Base-by-base conservation (phyloP, 345 rosid species). In the Chamaenerion angustifolium region DNA sequence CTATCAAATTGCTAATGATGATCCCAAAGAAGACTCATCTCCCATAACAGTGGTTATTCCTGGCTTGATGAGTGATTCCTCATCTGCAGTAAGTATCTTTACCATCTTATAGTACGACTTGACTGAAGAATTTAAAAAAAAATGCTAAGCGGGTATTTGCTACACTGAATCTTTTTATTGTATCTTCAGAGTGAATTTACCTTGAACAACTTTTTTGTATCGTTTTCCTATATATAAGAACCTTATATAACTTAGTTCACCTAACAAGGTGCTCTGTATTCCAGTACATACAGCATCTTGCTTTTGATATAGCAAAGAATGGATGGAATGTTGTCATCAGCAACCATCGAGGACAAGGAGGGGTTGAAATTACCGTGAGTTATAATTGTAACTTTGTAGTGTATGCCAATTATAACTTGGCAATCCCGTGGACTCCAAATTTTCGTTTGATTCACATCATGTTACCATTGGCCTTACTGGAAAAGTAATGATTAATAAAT, bases 321-420 rank as follows among this genome's bases (percentile, higher is more conserved):
- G 84, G 95, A 52, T 77, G 88, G 85, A 79, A 85, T 60, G 86
- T 83, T 74, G 95, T 85, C 64, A 73, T 89, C 37, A 69, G 78
- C 78, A 89, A 89, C 70, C 97, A 89, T 64, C 68, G 92, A 63
- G 97, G 97, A 66, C 46, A 83, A 46, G 95, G 88, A 0, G 97
- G 94, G 45, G 76, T 89, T 58, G 81, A 94, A 52, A 62, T 89
- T 60, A 86, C 97, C 25, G 94, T 86, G 62, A 85, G 95, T 66
- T 41, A 16, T 16, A 16, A 12, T 21, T 21, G 25, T 21, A 21
- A 21, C 25, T 16, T 21, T 11, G 14, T 48, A 18, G 35, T 14
- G 21, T 18, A 21, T 48, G 37, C 37, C 51, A 48, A 31, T 11
- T 31, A 48, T 21, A 8, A 6, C 1, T 48, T 19, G 4, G 21